These are phyloP conservation scores for Cutaneotrichosporon sp. DNA, from an alignment of 1,284 basidiomycete species.

Conservation along the genomic window DNA sequence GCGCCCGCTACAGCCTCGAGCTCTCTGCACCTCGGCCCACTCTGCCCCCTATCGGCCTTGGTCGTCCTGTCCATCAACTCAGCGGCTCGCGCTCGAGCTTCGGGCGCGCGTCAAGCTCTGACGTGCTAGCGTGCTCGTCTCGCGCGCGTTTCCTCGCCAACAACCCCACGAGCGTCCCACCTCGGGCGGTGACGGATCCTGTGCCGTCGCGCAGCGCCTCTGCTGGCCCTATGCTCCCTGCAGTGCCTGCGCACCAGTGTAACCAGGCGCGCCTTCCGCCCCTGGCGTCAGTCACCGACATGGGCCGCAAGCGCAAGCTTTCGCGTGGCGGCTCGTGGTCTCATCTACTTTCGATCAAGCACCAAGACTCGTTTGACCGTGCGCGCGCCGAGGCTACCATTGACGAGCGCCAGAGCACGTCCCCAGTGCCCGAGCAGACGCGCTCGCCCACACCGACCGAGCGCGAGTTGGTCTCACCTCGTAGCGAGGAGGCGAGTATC, in stretches of 20 bases:
- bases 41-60: slow-evolving; percentile 25
- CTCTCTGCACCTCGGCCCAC: slow-evolving; percentile 22
- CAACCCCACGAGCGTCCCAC: slow-evolving; percentile 8
- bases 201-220: slow-evolving; percentile 24
- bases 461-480: slow-evolving; percentile 23
- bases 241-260: slow-evolving; percentile 11
- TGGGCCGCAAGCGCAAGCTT: slow-evolving; percentile 25
- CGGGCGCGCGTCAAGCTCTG: slow-evolving; percentile 26
- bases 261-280: slow-evolving; percentile 4
- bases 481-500: slow-evolving; percentile 14
- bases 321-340: slow-evolving; percentile 29
- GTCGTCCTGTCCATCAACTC: slow-evolving; percentile 17
- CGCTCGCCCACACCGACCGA: slow-evolving; percentile 26
- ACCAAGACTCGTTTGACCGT: slow-evolving; percentile 30
- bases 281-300: slow-evolving; percentile 10
- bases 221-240: slow-evolving; percentile 19
- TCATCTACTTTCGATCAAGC: slow-evolving; percentile 23
- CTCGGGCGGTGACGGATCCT: slow-evolving; percentile 25
- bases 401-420: slow-evolving; percentile 13
- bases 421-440: slow-evolving; percentile 25
- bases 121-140: slow-evolving; percentile 27
- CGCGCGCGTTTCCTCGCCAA: slow-evolving; percentile 25
- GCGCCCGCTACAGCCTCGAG: slow-evolving; percentile 19
- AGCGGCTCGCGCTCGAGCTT: slow-evolving; percentile 26
- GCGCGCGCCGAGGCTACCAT: slow-evolving; percentile 18